Percentiles rank a stretch among this genome's conserved stretches.
Conservation (phyloP, 1,284 basidiomycete species). For the Filobasidium uniguttulatum region DNA sequence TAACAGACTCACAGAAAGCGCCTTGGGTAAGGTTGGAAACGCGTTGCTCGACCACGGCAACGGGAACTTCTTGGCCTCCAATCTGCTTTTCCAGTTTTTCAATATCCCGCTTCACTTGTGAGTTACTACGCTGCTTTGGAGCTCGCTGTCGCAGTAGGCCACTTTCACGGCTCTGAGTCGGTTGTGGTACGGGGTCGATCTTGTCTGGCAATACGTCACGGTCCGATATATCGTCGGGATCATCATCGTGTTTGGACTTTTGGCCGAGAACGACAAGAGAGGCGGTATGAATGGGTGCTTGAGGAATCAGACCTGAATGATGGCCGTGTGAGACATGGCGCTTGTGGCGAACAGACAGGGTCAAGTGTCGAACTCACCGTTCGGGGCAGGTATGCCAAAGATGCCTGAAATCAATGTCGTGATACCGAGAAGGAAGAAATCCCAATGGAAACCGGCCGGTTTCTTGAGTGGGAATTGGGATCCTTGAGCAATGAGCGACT, state of each 20-base stretch:
- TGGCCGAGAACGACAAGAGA: constrained; percentile 64
- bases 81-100: constrained; percentile 15
- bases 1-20: constrained; percentile 47
- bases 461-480: constrained; percentile 79
- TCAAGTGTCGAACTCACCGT: constrained; percentile 38
- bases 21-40: constrained; percentile 79
- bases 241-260: constrained; percentile 38
- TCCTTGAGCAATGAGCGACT: constrained; percentile 86
- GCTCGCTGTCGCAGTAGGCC: background rate
- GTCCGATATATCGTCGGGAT: no score
- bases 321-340: background rate
- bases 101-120: constrained; percentile 5
- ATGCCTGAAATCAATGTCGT: constrained; percentile 85
- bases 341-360: background rate
- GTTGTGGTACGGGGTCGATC: no score
- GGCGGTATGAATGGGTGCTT: constrained; percentile 86
- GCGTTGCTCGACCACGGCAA: constrained; percentile 75
- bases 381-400: constrained; percentile 81
- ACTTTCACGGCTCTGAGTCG: no score
- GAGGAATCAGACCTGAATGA: constrained; percentile 53
- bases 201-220: no score
- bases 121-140: constrained; percentile 5
- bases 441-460: constrained; percentile 86
- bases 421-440: constrained; percentile 64
- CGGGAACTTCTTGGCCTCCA: constrained; percentile 47